Percentiles rank a stretch among this genome's conserved stretches.
phyloP scores from a whole-genome alignment of 345 rosid species.

The Bruguiera gymnorhiza region DNA sequence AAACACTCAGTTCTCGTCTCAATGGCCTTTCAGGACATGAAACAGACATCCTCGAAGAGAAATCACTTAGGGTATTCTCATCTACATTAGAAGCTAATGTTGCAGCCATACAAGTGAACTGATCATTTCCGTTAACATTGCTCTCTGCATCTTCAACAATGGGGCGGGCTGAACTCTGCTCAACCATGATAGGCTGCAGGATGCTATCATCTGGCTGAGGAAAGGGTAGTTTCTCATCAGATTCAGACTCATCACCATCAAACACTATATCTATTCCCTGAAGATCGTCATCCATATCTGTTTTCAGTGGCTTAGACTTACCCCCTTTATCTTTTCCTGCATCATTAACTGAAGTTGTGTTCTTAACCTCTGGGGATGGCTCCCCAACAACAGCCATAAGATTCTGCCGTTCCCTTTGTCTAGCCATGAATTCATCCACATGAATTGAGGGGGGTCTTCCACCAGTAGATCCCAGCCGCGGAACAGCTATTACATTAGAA shows the following conservation, averaged over 20 bases:
- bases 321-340: conserved; percentile 50
- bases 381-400: conserved; percentile 63
- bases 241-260: conserved; percentile 91
- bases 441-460: conserved; percentile 99
- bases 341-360: conserved; percentile 38
- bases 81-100: conserved; percentile 65
- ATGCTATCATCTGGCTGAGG: conserved; percentile 91
- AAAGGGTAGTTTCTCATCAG: conserved; percentile 82
- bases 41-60: conserved; percentile 84
- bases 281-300: conserved; percentile 89
- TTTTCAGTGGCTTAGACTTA: conserved; percentile 72
- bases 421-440: conserved; percentile 98
- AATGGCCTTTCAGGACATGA: conserved; percentile 67
- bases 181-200: conserved; percentile 61
- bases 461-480: conserved; percentile 76
- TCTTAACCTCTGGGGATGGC: conserved; percentile 53
- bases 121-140: conserved; percentile 68
- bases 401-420: conserved; percentile 91
- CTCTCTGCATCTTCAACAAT: conserved; percentile 93
- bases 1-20: conserved; percentile 73
- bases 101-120: conserved; percentile 62
- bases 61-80: conserved; percentile 79
- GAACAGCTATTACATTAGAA: conserved; percentile 80
- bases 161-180: conserved; percentile 81
- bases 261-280: conserved; percentile 93